These are phyloP conservation scores for Cantharellus cinnabarinus DNA, from an alignment of 768 basidiomycete genomes.

Conservation along the genomic window DNA sequence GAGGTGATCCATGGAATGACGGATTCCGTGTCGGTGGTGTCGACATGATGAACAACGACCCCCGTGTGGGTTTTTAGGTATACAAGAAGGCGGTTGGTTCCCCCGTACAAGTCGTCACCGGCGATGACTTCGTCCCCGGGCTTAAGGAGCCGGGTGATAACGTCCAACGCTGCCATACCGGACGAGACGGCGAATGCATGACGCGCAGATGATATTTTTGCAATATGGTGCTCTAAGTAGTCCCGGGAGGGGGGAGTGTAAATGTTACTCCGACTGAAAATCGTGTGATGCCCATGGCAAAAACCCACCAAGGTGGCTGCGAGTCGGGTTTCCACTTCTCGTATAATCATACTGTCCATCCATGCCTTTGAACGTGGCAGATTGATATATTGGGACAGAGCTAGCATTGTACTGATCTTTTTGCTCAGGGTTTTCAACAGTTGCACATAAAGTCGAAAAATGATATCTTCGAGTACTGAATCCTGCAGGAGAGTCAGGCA, in stretches of 20 bases:
- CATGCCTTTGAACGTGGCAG: slow-evolving; percentile 92
- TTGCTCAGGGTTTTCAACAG: slow-evolving; percentile 74
- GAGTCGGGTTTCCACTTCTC: slow-evolving; percentile 88
- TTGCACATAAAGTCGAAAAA: slow-evolving; percentile 83
- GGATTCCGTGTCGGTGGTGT: slow-evolving; percentile 57
- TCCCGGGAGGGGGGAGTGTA: neutral
- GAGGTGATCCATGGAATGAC: slow-evolving; percentile 44
- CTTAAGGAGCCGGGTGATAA: slow-evolving; percentile 82
- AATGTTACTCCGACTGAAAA: neutral
- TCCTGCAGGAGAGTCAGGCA: slow-evolving; percentile 7
- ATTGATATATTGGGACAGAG: slow-evolving; percentile 94
- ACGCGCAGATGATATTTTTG: slow-evolving; percentile 82
- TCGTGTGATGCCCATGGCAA: neutral
- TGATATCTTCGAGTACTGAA: slow-evolving; percentile 35
- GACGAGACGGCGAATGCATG: slow-evolving; percentile 88
- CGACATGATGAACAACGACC: slow-evolving; percentile 79
- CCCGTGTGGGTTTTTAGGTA: slow-evolving; percentile 79
- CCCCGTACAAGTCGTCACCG: slow-evolving; percentile 93
- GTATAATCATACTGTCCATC: slow-evolving; percentile 82
- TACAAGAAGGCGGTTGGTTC: slow-evolving; percentile 82
- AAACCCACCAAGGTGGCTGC: slow-evolving; percentile 71
- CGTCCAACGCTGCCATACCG: slow-evolving; percentile 94
- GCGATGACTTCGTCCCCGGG: slow-evolving; percentile 92
- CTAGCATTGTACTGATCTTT: slow-evolving; percentile 93
- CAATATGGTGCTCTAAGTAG: slow-evolving; percentile 75